Evolutionary conservation across 306 rosid species (phyloP).

Genomic region (Gynostemma pentaphyllum): DNA sequence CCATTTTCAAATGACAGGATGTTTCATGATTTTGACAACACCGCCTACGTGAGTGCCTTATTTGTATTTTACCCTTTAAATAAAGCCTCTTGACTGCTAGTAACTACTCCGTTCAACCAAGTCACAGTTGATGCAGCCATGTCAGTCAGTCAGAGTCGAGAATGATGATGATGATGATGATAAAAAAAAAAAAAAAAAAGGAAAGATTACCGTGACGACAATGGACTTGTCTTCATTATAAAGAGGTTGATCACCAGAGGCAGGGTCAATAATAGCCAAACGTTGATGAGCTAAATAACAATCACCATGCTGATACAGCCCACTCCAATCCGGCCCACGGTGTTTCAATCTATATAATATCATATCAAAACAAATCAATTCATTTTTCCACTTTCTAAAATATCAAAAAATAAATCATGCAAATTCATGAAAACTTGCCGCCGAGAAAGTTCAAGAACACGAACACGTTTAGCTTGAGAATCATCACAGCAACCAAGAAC

Average conservation of each 20-base stretch:
- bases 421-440: conserved; percentile 18
- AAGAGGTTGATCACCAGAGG: conserved; percentile 99
- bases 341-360: conserved; percentile 91
- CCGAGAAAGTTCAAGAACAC: conserved; percentile 68
- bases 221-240: conserved; percentile 77
- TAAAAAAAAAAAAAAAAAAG: neutral
- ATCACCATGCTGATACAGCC: conserved; percentile 72
- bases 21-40: no score
- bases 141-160: no score
- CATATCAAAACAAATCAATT: neutral
- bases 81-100: no score
- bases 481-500: conserved; percentile 85
- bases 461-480: conserved; percentile 75
- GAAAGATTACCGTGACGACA: conserved; percentile 54
- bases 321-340: conserved; percentile 99
- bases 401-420: neutral
- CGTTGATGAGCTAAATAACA: conserved; percentile 89
- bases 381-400: no score
- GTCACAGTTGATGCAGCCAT: no score
- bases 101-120: no score
- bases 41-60: no score
- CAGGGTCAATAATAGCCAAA: conserved; percentile 86
- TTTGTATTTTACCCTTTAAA: no score
- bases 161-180: no score
- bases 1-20: no score